These are phyloP conservation scores for Fusarium floridanum DNA, from an alignment of 2,329 filamentous ascomycete species.

Conservation along the genomic window DNA sequence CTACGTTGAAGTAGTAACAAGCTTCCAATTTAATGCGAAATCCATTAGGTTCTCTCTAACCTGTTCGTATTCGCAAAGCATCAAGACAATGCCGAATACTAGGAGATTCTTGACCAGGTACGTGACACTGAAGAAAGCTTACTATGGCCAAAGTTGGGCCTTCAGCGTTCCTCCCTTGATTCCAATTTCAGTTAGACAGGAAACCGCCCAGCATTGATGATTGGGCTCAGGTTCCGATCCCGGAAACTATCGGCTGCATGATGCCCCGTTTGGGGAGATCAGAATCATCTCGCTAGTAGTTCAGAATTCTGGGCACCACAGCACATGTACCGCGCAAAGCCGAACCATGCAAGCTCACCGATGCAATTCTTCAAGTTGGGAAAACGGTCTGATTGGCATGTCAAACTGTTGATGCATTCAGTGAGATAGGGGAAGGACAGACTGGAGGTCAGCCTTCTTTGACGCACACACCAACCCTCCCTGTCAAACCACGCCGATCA, in stretches of 20 bases:
- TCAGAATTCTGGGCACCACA: not conserved
- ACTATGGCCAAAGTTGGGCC: not conserved
- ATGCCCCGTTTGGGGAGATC: not conserved
- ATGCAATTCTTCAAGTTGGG: not conserved
- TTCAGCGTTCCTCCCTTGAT: not conserved
- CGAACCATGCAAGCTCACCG: slow-evolving; percentile 13
- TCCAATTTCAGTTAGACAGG: not conserved
- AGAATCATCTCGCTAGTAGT: not conserved
- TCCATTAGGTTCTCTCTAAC: not conserved
- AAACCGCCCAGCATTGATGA: not conserved
- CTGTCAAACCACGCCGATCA: not conserved
- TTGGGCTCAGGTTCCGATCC: not conserved
- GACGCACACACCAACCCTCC: not conserved
- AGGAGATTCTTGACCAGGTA: not conserved
- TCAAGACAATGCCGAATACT: not conserved
- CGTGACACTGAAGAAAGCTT: not conserved
- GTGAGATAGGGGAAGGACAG: not conserved
- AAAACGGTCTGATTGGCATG: not conserved
- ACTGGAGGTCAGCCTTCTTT: not conserved
- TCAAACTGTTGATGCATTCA: no score
- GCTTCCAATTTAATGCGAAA: not conserved
- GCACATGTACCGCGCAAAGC: slow-evolving; percentile 20
- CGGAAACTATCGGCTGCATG: slow-evolving; percentile 24
- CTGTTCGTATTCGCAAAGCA: not conserved
- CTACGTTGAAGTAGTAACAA: not conserved